Evolutionary conservation across 768 basidiomycete species (phyloP).

Genomic region (Harrya chromipes): DNA sequence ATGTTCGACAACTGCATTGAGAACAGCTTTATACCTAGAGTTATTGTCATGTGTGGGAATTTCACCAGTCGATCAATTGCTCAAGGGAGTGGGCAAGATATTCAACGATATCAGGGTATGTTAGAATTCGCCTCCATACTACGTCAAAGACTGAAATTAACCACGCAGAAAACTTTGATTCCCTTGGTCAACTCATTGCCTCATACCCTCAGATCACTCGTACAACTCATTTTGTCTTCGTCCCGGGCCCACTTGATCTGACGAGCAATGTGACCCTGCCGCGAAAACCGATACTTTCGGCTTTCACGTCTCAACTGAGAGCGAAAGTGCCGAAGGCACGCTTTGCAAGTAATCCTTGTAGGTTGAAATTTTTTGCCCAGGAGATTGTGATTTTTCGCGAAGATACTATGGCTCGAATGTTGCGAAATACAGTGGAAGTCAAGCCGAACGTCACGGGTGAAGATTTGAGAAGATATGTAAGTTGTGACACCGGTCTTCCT

Average conservation of each 20-base stretch:
- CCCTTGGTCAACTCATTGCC: slow-evolving; percentile 79
- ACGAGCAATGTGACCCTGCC: slow-evolving; percentile 80
- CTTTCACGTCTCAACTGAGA: slow-evolving; percentile 67
- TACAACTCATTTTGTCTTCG: slow-evolving; percentile 85
- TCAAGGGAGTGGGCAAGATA: slow-evolving; percentile 73
- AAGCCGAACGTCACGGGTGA: slow-evolving; percentile 77
- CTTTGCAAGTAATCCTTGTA: slow-evolving; percentile 89
- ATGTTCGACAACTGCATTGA: slow-evolving; percentile 91
- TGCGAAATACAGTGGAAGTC: slow-evolving; percentile 86
- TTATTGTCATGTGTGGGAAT: slow-evolving; percentile 93
- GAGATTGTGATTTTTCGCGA: slow-evolving; percentile 94
- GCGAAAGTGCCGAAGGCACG: slow-evolving; percentile 74
- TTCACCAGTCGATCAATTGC: slow-evolving; percentile 83
- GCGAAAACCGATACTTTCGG: slow-evolving; percentile 73
- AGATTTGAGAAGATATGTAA: slow-evolving; percentile 85
- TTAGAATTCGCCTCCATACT: not conserved
- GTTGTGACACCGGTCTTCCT: slow-evolving; percentile 25
- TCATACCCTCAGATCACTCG: slow-evolving; percentile 76
- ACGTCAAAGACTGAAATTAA: slow-evolving; percentile 1
- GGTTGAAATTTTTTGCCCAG: slow-evolving; percentile 92
- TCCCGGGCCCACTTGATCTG: slow-evolving; percentile 92
- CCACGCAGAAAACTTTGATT: slow-evolving; percentile 80
- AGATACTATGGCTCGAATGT: slow-evolving; percentile 90
- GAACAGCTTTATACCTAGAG: slow-evolving; percentile 80
- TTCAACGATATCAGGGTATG: slow-evolving; percentile 83